Percentiles rank a stretch among this genome's conserved stretches.
These are phyloP conservation scores for Hanseniaspora gamundiae DNA, from an alignment of 1,139 yeast species.

Conservation along the genomic window DNA sequence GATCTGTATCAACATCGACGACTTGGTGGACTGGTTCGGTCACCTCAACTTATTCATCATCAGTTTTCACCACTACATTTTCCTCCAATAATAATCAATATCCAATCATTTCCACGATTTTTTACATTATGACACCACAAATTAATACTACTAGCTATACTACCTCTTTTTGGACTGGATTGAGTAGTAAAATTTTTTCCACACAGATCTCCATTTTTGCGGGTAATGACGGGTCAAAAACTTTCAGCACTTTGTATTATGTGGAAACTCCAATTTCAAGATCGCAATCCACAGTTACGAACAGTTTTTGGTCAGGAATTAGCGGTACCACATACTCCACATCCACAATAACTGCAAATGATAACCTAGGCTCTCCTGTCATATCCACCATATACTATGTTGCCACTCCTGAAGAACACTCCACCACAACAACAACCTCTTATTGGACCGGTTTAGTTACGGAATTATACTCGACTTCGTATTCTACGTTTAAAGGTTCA, in stretches of 20 bases:
- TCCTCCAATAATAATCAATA: conserved; percentile 4
- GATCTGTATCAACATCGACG: conserved; percentile 5
- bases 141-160: conserved; percentile 6
- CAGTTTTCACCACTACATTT: conserved; percentile 5
- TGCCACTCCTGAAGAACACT: conserved; percentile 8
- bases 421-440: conserved; percentile 6
- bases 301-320: conserved; percentile 7
- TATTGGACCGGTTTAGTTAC: conserved; percentile 9
- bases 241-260: conserved; percentile 6
- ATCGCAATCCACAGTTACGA: background rate
- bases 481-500: conserved; percentile 5
- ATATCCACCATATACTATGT: conserved; percentile 5
- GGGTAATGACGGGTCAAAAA: conserved; percentile 7
- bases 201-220: background rate
- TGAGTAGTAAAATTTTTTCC: conserved; percentile 1
- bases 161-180: conserved; percentile 6
- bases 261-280: conserved; percentile 8
- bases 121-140: conserved; percentile 6
- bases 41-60: conserved; percentile 8
- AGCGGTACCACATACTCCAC: conserved; percentile 9
- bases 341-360: conserved; percentile 2
- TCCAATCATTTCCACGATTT: conserved; percentile 5
- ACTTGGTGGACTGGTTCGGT: conserved; percentile 7
- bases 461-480: conserved; percentile 7
- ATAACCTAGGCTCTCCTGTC: conserved; percentile 4